These are phyloP conservation scores for Trapa incisa DNA, from an alignment of 345 rosid genomes.

Conservation along the genomic window DNA sequence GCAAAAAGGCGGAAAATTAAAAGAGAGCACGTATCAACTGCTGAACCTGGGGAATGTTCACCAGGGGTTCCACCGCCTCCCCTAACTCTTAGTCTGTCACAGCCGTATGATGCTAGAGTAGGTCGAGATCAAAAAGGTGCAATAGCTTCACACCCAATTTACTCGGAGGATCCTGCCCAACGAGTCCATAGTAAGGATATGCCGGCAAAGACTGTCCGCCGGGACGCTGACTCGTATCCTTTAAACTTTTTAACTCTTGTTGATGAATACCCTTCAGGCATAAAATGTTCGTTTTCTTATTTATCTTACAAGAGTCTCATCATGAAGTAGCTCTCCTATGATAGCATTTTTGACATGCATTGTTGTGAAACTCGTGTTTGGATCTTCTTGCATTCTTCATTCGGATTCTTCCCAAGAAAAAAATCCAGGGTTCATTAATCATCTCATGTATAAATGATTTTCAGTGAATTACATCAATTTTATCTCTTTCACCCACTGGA, in stretches of 20 bases:
- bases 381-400: too few relatives aligned
- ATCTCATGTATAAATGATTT: too few relatives aligned
- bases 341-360: too few relatives aligned
- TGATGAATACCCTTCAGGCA: neutral
- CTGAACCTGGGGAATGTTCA: slow-evolving; percentile 79
- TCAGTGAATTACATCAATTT: too few relatives aligned
- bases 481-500: too few relatives aligned
- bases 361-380: too few relatives aligned
- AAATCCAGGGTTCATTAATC: too few relatives aligned
- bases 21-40: slow-evolving; percentile 67
- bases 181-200: slow-evolving; percentile 75
- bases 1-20: slow-evolving; percentile 83
- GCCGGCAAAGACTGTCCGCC: slow-evolving; percentile 66
- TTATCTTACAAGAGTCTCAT: neutral
- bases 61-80: slow-evolving; percentile 49
- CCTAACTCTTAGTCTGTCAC: slow-evolving; percentile 38
- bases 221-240: slow-evolving; percentile 95
- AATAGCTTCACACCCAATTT: slow-evolving; percentile 54
- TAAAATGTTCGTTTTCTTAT: neutral
- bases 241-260: slow-evolving; percentile 9
- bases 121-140: slow-evolving; percentile 52
- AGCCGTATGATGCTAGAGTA: slow-evolving; percentile 69
- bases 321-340: too few relatives aligned
- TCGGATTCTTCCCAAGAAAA: too few relatives aligned
- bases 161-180: slow-evolving; percentile 58